Percentiles rank a stretch among this genome's conserved stretches.
Evolutionary conservation across 2,329 filamentous ascomycete genomes (phyloP).

Genomic region (Cadophora luteo-olivacea): DNA sequence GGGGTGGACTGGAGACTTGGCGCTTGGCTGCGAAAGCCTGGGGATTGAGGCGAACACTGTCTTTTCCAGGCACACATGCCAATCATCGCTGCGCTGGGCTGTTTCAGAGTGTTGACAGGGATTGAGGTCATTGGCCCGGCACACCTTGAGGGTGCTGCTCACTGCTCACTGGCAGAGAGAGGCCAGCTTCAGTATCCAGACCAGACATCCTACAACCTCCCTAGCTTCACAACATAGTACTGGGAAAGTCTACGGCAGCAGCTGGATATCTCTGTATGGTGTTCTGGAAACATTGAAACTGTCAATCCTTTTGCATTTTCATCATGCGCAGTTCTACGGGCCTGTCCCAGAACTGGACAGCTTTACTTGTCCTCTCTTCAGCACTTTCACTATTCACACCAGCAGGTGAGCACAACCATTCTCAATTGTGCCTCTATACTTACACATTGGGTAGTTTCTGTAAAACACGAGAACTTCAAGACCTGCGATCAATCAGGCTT

Average conservation of each 20-base stretch:
- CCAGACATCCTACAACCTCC: background rate
- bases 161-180: too few species aligned
- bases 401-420: slow-evolving; percentile 59
- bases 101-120: slow-evolving; percentile 15
- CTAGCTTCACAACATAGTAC: slow-evolving; percentile 5
- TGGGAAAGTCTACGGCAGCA: slow-evolving; percentile 19
- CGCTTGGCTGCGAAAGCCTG: slow-evolving; percentile 9
- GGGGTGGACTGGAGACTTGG: slow-evolving; percentile 23
- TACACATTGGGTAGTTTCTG: slow-evolving; percentile 62
- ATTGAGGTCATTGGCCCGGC: slow-evolving; percentile 22
- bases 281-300: slow-evolving; percentile 16
- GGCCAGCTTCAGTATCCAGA: background rate
- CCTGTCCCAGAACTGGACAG: slow-evolving; percentile 68
- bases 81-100: too few species aligned
- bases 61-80: background rate
- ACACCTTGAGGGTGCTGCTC: slow-evolving; percentile 16
- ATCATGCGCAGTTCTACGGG: slow-evolving; percentile 40
- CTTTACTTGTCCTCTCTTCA: slow-evolving; percentile 64
- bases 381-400: slow-evolving; percentile 67
- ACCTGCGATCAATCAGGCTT: slow-evolving; percentile 96
- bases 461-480: slow-evolving; percentile 98
- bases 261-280: slow-evolving; percentile 27
- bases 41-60: background rate
- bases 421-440: slow-evolving; percentile 20
- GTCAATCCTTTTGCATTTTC: slow-evolving; percentile 19